phyloP scores from a whole-genome alignment of 495 filamentous ascomycete genomes.

The Hypoxylon rickii region DNA sequence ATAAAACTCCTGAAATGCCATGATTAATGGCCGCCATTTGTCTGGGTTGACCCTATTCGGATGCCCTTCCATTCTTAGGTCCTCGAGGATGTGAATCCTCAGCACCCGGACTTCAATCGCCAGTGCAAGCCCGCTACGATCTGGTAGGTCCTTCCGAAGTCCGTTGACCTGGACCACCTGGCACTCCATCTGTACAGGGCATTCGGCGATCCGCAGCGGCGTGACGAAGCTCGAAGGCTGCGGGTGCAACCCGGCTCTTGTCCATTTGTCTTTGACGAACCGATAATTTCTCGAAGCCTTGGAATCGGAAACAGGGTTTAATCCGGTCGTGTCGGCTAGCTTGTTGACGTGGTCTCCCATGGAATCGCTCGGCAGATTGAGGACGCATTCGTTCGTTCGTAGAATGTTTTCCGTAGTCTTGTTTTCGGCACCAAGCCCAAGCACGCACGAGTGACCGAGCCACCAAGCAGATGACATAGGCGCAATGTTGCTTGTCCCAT shows the following conservation, averaged over 20 bases:
- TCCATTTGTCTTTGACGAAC: conserved; percentile 51
- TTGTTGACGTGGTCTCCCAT: conserved; percentile 46
- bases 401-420: conserved; percentile 50
- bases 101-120: conserved; percentile 43
- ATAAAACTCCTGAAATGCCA: conserved; percentile 50
- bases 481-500: conserved; percentile 47
- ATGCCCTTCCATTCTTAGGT: conserved; percentile 40
- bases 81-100: conserved; percentile 34
- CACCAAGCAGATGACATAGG: conserved; percentile 55
- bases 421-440: conserved; percentile 44
- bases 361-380: conserved; percentile 47
- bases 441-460: conserved; percentile 51
- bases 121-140: conserved; percentile 28
- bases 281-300: conserved; percentile 39
- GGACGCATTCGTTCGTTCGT: conserved; percentile 50
- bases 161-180: conserved; percentile 40
- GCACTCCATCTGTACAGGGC: conserved; percentile 50
- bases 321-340: conserved; percentile 48
- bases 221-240: conserved; percentile 39
- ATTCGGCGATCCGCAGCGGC: conserved; percentile 43
- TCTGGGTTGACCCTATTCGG: conserved; percentile 50
- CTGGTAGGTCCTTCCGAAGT: conserved; percentile 41
- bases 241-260: conserved; percentile 40
- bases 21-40: conserved; percentile 48
- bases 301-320: conserved; percentile 31